Conservation (phyloP, 2,329 filamentous ascomycete genomes). For the Emergomyces pasteurianus region DNA sequence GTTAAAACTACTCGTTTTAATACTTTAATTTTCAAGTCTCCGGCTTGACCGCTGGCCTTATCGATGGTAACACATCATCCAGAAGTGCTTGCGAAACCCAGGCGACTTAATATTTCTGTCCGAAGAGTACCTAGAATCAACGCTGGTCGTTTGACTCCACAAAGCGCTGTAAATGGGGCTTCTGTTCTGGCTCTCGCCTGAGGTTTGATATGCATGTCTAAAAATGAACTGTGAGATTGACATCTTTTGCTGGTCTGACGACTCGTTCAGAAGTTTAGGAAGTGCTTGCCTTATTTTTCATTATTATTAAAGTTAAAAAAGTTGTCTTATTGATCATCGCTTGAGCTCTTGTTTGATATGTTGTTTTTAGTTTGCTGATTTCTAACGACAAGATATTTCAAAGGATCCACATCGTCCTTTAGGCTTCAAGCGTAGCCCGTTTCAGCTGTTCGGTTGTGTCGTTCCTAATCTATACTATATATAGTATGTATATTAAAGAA, state of each 20-base stretch:
- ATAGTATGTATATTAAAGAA: too few species aligned
- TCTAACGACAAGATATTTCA: slow-evolving; percentile 2
- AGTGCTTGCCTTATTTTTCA: too few species aligned
- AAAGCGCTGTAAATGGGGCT: slow-evolving; percentile 6
- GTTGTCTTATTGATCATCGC: too few species aligned
- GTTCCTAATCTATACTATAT: too few species aligned
- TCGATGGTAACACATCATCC: slow-evolving; percentile 36
- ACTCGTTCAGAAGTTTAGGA: too few species aligned
- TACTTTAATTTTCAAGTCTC: slow-evolving; percentile 36
- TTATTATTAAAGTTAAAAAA: too few species aligned
- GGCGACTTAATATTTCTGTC: slow-evolving; percentile 19
- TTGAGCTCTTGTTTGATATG: neutral
- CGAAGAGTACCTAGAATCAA: too few species aligned
- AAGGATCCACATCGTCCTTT: neutral
- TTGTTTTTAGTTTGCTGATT: too few species aligned
- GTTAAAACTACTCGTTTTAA: slow-evolving; percentile 37
- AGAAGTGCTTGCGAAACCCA: slow-evolving; percentile 33
- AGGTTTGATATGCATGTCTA: neutral
- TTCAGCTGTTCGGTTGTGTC: too few species aligned
- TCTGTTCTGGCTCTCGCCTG: neutral
- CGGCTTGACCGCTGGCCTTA: slow-evolving; percentile 40
- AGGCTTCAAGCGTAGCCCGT: neutral
- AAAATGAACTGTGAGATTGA: neutral
- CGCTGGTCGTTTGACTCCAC: slow-evolving; percentile 1
- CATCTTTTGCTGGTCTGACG: too few species aligned